Evolutionary conservation across 257 asterid species (phyloP), one percentile per base, ranked within the genome.

Genomic region (Solanum paucissectum): DNA sequence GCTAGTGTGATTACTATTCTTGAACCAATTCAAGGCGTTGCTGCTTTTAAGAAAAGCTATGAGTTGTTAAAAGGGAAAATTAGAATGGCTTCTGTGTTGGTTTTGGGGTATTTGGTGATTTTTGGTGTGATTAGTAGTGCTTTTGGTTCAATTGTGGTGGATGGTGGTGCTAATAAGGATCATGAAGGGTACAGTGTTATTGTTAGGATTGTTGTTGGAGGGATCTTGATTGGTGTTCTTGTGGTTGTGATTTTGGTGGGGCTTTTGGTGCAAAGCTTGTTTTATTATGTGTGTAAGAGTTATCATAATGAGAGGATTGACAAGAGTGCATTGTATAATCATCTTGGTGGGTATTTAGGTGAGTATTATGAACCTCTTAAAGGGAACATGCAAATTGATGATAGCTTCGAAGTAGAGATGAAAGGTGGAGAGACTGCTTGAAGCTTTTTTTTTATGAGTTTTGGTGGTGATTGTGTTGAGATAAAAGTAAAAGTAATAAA

Each of bases 291-390:
- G 0, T 97, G 99, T 83, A 97, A 97, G 93, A 97, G 99, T 90
- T 95, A 90, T 91, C 99, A 97, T 90, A 94, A 93, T 86, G 95
- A 97, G 75, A 96, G 95, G 83, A 97, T 97, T 55, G 99, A 97
- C 88, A 97, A 95, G 95, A 87, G 89, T 79, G 99, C 96, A 32
- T 87, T 97, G 79, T 93, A 89, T 86, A 98, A 94, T 92, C 99
- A 97, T 91, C 96, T 97, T 27, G 98, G 99, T 44, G 98, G 98
- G 37, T 96, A 96, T 90, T 98, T 94, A 46, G 99, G 99, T 84
- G 99, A 96, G 86, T 96, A 46, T 46, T 81, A 95, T 87, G 98
- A 95, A 93, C 99, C 98, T 87, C 97, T 97, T 29, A 95, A 97
- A 92, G 95, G 99, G 91, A 95, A 96, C 92, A 90, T 95, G 89